phyloP scores from a whole-genome alignment of 2,329 filamentous ascomycete genomes.

The Calonectria pseudoturangicola region DNA sequence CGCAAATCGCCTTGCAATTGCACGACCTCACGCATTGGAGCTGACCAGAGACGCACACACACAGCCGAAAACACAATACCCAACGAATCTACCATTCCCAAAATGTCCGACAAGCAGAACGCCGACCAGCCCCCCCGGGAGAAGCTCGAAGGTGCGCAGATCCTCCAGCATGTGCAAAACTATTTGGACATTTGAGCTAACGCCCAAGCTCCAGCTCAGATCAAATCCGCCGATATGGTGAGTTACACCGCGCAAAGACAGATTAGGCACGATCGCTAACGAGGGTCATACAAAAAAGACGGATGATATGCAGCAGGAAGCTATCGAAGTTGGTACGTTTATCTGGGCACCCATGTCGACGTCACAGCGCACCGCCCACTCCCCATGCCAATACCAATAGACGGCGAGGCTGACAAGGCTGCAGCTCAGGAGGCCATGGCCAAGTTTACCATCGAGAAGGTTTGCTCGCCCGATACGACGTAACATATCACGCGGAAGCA shows the following conservation, averaged over 20 bases:
- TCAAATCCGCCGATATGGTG: slow-evolving; percentile 99
- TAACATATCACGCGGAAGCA: slow-evolving; percentile 15
- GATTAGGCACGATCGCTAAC: slow-evolving; percentile 55
- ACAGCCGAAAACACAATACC: slow-evolving; percentile 22
- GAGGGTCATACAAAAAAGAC: slow-evolving; percentile 73
- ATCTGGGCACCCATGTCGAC: slow-evolving; percentile 32
- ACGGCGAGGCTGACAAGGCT: slow-evolving; percentile 53
- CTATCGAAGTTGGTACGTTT: slow-evolving; percentile 92
- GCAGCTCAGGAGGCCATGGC: slow-evolving; percentile 78
- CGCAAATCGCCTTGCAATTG: slow-evolving; percentile 25
- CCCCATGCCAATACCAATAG: slow-evolving; percentile 25
- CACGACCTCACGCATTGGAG: slow-evolving; percentile 25
- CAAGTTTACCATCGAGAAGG: slow-evolving; percentile 79
- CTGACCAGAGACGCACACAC: slow-evolving; percentile 30
- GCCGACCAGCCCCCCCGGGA: slow-evolving; percentile 72
- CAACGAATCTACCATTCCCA: slow-evolving; percentile 21
- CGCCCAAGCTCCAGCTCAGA: slow-evolving; percentile 80
- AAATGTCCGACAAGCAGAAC: slow-evolving; percentile 63
- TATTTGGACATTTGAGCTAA: slow-evolving; percentile 31
- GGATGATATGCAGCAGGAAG: slow-evolving; percentile 97
- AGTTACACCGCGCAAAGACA: slow-evolving; percentile 53
- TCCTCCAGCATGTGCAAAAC: slow-evolving; percentile 18
- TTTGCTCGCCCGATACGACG: slow-evolving; percentile 51
- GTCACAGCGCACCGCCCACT: slow-evolving; percentile 24
- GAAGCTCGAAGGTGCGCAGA: slow-evolving; percentile 82